Conservation (phyloP, 768 basidiomycete species). For the Boletus edulis region DNA sequence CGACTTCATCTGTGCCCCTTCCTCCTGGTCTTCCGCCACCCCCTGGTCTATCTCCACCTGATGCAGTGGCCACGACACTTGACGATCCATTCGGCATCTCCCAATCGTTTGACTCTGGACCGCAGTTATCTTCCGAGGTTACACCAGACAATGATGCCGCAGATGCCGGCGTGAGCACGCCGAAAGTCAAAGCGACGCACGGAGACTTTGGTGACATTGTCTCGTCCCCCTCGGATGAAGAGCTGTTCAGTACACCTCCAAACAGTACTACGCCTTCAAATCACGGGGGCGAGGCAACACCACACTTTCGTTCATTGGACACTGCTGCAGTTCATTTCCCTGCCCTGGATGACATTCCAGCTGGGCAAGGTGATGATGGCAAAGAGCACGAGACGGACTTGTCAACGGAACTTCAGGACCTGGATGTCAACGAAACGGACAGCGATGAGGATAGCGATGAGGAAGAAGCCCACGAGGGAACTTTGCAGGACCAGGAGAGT, state of each 20-base stretch:
- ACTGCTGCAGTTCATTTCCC: slow-evolving; percentile 34
- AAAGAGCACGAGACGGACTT: slow-evolving; percentile 52
- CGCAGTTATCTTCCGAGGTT: slow-evolving; percentile 9
- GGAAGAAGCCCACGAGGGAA: slow-evolving; percentile 34
- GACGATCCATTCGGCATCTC: slow-evolving; percentile 57
- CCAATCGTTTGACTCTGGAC: slow-evolving; percentile 19
- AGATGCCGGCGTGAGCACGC: slow-evolving; percentile 21
- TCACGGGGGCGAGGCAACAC: slow-evolving; percentile 7
- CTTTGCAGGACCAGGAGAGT: slow-evolving; percentile 19
- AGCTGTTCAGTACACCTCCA: slow-evolving; percentile 62
- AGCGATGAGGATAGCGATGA: slow-evolving; percentile 51
- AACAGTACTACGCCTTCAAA: slow-evolving; percentile 35
- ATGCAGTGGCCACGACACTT: slow-evolving; percentile 5
- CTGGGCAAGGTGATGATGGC: slow-evolving; percentile 16
- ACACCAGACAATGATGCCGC: slow-evolving; percentile 20
- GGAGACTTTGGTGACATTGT: slow-evolving; percentile 21
- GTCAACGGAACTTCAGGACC: slow-evolving; percentile 49
- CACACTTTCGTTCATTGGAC: slow-evolving; percentile 26
- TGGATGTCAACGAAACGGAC: slow-evolving; percentile 57
- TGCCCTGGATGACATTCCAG: slow-evolving; percentile 32
- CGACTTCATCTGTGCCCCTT: slow-evolving; percentile 35
- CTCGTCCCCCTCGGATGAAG: slow-evolving; percentile 40
- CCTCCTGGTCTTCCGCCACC: slow-evolving; percentile 30
- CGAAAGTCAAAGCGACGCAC: slow-evolving; percentile 11
- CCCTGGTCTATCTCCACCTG: slow-evolving; percentile 9